A percentile compares a stretch with the other conserved stretches of the same genome.
These are phyloP conservation scores for Artemisia tridentata DNA, from an alignment of 129 eudicot genomes.

Conservation along the genomic window DNA sequence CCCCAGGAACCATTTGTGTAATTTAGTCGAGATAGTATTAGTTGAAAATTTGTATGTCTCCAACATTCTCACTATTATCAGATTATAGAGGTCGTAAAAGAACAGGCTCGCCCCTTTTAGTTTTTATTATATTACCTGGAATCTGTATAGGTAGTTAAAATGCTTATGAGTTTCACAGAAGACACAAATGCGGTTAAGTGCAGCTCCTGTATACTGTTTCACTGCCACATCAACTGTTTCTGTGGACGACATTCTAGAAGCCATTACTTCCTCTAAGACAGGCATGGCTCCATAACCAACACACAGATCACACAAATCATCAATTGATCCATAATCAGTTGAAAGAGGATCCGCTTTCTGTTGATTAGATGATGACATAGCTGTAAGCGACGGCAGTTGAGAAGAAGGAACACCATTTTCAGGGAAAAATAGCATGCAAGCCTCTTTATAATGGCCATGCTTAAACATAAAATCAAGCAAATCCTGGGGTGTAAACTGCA, in stretches of 20 bases:
- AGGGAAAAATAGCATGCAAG: slow-evolving; percentile 86
- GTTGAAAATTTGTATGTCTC: too few relatives aligned
- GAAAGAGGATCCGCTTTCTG: slow-evolving; percentile 84
- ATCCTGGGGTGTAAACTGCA: slow-evolving; percentile 61
- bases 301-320: slow-evolving; percentile 83
- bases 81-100: too few relatives aligned
- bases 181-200: slow-evolving; percentile 78
- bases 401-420: slow-evolving; percentile 75
- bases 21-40: too few relatives aligned
- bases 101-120: too few relatives aligned
- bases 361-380: slow-evolving; percentile 72
- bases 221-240: slow-evolving; percentile 44
- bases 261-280: slow-evolving; percentile 81
- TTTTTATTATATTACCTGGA: slow-evolving; percentile 50
- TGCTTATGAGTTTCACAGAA: slow-evolving; percentile 92
- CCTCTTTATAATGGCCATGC: slow-evolving; percentile 91
- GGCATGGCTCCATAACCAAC: slow-evolving; percentile 88
- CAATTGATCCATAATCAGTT: slow-evolving; percentile 90
- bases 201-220: slow-evolving; percentile 71
- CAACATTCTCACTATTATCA: too few relatives aligned
- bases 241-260: slow-evolving; percentile 52
- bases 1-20: too few relatives aligned
- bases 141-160: slow-evolving; percentile 82
- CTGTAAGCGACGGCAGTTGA: slow-evolving; percentile 55
- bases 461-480: slow-evolving; percentile 83